These are phyloP conservation scores for Paracoccidioides lutzii DNA, from an alignment of 2,329 filamentous ascomycete species.

Conservation along the genomic window DNA sequence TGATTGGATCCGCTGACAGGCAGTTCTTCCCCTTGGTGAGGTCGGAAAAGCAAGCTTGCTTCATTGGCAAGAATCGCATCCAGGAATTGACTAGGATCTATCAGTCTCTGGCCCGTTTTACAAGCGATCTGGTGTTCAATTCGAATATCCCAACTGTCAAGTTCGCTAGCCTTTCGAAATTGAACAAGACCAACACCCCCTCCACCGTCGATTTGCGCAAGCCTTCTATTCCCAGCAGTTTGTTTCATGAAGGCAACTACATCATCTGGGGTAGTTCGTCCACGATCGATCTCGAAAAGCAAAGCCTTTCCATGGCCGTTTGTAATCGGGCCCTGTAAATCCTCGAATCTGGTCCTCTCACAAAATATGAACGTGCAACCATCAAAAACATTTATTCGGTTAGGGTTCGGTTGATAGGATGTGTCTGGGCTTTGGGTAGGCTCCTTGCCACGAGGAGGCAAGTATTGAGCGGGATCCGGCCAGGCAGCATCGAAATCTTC, in stretches of 20 bases:
- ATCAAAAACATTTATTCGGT: slow-evolving; percentile 60
- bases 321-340: slow-evolving; percentile 59
- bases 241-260: slow-evolving; percentile 65
- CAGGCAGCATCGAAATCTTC: slow-evolving; percentile 65
- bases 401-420: slow-evolving; percentile 58
- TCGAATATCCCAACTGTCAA: slow-evolving; percentile 53
- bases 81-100: slow-evolving; percentile 83
- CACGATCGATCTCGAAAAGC: slow-evolving; percentile 47
- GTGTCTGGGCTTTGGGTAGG: slow-evolving; percentile 53
- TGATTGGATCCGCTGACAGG: too few species aligned
- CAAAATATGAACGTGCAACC: slow-evolving; percentile 86
- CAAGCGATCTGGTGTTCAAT: slow-evolving; percentile 59
- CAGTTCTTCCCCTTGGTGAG: slow-evolving; percentile 42
- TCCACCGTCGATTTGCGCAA: slow-evolving; percentile 50
- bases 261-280: slow-evolving; percentile 57
- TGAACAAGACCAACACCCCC: slow-evolving; percentile 65
- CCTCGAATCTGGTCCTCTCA: slow-evolving; percentile 60
- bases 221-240: slow-evolving; percentile 59
- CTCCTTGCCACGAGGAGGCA: slow-evolving; percentile 66
- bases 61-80: slow-evolving; percentile 79
- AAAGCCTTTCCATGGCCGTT: slow-evolving; percentile 74
- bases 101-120: slow-evolving; percentile 63
- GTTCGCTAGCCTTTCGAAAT: slow-evolving; percentile 47
- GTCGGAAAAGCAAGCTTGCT: slow-evolving; percentile 55
- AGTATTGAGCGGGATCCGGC: slow-evolving; percentile 59